Evolutionary conservation across 2,329 filamentous ascomycete genomes (phyloP).

Genomic region (Xylariaceae sp.): DNA sequence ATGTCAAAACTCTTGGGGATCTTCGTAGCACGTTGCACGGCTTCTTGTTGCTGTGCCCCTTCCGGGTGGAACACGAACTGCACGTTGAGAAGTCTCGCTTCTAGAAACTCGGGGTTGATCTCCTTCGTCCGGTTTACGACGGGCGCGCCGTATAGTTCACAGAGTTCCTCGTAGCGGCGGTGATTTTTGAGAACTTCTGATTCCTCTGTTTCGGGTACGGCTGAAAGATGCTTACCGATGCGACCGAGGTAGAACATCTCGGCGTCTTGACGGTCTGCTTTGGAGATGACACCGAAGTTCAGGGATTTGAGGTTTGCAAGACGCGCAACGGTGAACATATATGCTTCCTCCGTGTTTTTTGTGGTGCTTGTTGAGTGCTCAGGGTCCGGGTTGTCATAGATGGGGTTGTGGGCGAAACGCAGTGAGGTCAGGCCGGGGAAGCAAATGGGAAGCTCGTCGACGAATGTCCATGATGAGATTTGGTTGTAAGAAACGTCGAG

Average conservation of each 20-base stretch:
- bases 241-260: slow-evolving; percentile 90
- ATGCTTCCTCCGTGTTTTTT: slow-evolving; percentile 65
- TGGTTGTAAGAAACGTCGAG: slow-evolving; percentile 71
- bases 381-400: slow-evolving; percentile 56
- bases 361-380: slow-evolving; percentile 28
- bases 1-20: slow-evolving; percentile 75
- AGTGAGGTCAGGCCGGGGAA: slow-evolving; percentile 73
- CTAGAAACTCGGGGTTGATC: slow-evolving; percentile 73
- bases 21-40: slow-evolving; percentile 35
- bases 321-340: slow-evolving; percentile 81
- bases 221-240: slow-evolving; percentile 69
- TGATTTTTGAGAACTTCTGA: slow-evolving; percentile 56
- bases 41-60: not conserved
- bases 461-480: slow-evolving; percentile 64
- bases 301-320: slow-evolving; percentile 62
- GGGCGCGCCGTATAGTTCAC: slow-evolving; percentile 69
- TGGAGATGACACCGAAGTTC: slow-evolving; percentile 67
- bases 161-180: slow-evolving; percentile 68
- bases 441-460: slow-evolving; percentile 59
- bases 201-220: slow-evolving; percentile 49
- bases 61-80: slow-evolving; percentile 39
- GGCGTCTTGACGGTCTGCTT: slow-evolving; percentile 74
- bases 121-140: slow-evolving; percentile 51
- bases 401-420: slow-evolving; percentile 78
- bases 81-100: slow-evolving; percentile 68